phyloP scores from a whole-genome alignment of 176 grass and related monocot genomes.

The Phoenix roebelenii region DNA sequence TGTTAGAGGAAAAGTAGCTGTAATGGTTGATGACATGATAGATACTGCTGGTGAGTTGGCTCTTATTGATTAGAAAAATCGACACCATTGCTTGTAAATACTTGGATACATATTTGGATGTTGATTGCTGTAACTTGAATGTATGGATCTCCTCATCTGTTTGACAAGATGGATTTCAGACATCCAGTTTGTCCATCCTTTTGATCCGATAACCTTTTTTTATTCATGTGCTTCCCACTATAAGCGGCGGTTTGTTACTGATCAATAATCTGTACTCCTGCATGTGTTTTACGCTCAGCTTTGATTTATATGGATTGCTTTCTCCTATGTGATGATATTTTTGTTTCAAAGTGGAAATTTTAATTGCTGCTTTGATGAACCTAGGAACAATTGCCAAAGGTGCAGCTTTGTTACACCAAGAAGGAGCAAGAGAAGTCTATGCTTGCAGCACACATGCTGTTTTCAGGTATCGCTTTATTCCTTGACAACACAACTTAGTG shows the following conservation, averaged over 20 bases:
- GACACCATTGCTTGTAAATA: neutral
- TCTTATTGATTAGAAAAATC: neutral
- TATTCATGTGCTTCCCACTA: too few species aligned
- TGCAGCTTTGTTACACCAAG: conserved; percentile 86
- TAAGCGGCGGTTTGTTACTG: too few species aligned
- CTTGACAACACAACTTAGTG: neutral
- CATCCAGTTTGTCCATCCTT: too few species aligned
- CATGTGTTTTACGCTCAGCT: neutral
- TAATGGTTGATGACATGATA: conserved; percentile 99
- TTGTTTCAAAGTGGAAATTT: conserved; percentile 14
- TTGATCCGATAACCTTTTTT: too few species aligned
- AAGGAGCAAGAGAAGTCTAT: conserved; percentile 99
- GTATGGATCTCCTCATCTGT: too few species aligned
- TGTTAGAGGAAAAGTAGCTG: conserved; percentile 96
- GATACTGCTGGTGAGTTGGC: conserved; percentile 79
- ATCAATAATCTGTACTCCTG: too few species aligned
- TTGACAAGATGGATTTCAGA: too few species aligned
- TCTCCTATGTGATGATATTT: conserved; percentile 2
- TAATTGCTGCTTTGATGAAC: conserved; percentile 19
- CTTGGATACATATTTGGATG: too few species aligned
- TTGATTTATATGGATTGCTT: neutral
- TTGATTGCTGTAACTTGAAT: too few species aligned
- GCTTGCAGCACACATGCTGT: conserved; percentile 98
- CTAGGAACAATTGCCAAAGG: conserved; percentile 94
- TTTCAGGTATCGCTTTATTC: conserved; percentile 56